phyloP scores from a whole-genome alignment of 352 stramenopile species.

The Phytophthora sp. region DNA sequence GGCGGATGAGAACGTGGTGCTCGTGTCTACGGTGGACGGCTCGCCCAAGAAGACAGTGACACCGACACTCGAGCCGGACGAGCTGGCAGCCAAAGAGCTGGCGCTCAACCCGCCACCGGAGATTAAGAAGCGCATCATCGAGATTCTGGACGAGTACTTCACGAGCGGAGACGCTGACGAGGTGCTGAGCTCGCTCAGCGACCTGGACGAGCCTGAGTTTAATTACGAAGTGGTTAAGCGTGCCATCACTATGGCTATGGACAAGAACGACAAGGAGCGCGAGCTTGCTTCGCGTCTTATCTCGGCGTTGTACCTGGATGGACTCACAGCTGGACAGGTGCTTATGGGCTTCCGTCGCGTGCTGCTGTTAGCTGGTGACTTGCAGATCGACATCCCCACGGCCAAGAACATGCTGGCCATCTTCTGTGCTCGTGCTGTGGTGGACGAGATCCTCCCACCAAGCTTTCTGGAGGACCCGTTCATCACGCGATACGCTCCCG shows the following conservation, averaged over 20 bases:
- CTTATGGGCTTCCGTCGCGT: slow-evolving; percentile 96
- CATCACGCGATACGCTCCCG: slow-evolving; percentile 92
- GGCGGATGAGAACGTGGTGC: slow-evolving; percentile 89
- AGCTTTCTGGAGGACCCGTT: slow-evolving; percentile 97
- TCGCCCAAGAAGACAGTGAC: slow-evolving; percentile 57
- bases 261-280: slow-evolving; percentile 64
- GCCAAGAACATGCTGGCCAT: slow-evolving; percentile 94
- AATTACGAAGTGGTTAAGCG: slow-evolving; percentile 95
- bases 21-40: slow-evolving; percentile 59
- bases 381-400: slow-evolving; percentile 96
- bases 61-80: slow-evolving; percentile 65
- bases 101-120: slow-evolving; percentile 71
- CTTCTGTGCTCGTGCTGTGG: slow-evolving; percentile 97
- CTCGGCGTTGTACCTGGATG: slow-evolving; percentile 93
- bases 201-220: slow-evolving; percentile 76
- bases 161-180: slow-evolving; percentile 90
- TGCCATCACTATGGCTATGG: slow-evolving; percentile 95
- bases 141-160: slow-evolving; percentile 92
- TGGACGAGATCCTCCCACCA: slow-evolving; percentile 98
- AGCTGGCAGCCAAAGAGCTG: slow-evolving; percentile 79
- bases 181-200: slow-evolving; percentile 78
- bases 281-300: slow-evolving; percentile 86
- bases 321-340: slow-evolving; percentile 77
- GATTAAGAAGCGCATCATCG: slow-evolving; percentile 92
- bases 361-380: slow-evolving; percentile 95